Evolutionary conservation across 306 rosid genomes (phyloP).

Genomic region (Nissolia schottii): DNA sequence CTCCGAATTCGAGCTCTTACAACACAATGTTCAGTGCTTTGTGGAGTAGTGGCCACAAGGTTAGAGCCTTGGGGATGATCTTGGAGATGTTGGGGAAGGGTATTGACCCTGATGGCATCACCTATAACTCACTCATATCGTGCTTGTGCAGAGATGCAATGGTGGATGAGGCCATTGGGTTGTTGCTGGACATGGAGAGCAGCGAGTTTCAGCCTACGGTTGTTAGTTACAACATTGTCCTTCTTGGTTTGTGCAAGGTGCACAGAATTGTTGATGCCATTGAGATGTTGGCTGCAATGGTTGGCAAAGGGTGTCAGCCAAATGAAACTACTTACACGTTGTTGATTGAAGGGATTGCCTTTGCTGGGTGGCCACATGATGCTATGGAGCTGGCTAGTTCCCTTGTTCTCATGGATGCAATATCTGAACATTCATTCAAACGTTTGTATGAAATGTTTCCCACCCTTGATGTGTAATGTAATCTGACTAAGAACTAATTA

Average conservation of each 20-base stretch:
- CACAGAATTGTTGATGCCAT: slow-evolving; percentile 55
- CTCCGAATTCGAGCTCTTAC: slow-evolving; percentile 79
- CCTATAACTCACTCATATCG: slow-evolving; percentile 73
- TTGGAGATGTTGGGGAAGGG: slow-evolving; percentile 60
- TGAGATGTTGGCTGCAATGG: slow-evolving; percentile 62
- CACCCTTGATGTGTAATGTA: slow-evolving; percentile 56
- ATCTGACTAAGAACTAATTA: slow-evolving; percentile 45
- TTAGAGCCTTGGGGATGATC: slow-evolving; percentile 58
- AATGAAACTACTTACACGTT: slow-evolving; percentile 64
- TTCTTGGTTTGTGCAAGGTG: slow-evolving; percentile 74
- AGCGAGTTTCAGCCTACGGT: slow-evolving; percentile 47
- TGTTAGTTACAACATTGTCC: slow-evolving; percentile 63
- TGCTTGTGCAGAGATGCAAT: slow-evolving; percentile 85
- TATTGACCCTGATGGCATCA: slow-evolving; percentile 63
- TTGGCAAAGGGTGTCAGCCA: slow-evolving; percentile 55
- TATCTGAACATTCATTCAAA: slow-evolving; percentile 49
- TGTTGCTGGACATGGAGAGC: slow-evolving; percentile 68
- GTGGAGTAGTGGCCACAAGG: slow-evolving; percentile 69
- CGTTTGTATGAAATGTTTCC: slow-evolving; percentile 60
- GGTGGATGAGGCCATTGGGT: slow-evolving; percentile 75
- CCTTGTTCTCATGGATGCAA: slow-evolving; percentile 42
- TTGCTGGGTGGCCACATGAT: slow-evolving; percentile 68
- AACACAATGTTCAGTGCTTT: slow-evolving; percentile 73
- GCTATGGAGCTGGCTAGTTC: slow-evolving; percentile 70
- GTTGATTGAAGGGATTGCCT: slow-evolving; percentile 72